Conservation (phyloP, 805 yeast genomes). For the Monosporozyma siamensis region DNA sequence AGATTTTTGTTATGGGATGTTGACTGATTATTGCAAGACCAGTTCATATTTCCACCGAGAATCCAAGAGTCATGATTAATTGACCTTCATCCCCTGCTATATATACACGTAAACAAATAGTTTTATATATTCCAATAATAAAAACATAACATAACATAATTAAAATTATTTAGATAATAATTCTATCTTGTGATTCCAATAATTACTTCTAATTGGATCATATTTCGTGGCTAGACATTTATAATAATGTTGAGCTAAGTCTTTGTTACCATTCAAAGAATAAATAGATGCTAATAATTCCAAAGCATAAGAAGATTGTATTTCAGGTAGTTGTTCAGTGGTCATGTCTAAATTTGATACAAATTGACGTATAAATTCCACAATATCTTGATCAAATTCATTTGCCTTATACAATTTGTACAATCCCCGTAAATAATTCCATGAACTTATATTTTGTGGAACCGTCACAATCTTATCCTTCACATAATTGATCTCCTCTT, state of each 20-base stretch:
- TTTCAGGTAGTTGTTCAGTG: constrained; percentile 15
- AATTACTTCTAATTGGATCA: constrained; percentile 54
- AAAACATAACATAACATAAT: neutral
- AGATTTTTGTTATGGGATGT: constrained; percentile 43
- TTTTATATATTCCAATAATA: neutral
- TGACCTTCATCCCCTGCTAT: neutral
- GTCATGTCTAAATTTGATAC: constrained; percentile 21
- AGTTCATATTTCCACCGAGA: neutral
- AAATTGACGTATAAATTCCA: constrained; percentile 38
- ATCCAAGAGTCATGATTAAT: neutral
- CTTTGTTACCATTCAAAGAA: constrained; percentile 21
- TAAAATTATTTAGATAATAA: neutral
- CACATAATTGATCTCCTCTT: constrained; percentile 46
- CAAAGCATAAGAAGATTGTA: constrained; percentile 51
- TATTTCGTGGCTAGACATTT: constrained; percentile 41
- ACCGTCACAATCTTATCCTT: constrained; percentile 42
- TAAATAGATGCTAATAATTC: constrained; percentile 52
- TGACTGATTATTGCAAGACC: neutral
- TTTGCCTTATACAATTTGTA: constrained; percentile 25
- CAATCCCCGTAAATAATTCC: constrained; percentile 74
- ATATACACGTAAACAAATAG: neutral
- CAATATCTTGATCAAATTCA: constrained; percentile 32
- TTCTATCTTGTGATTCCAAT: constrained; percentile 47
- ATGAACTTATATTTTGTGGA: constrained; percentile 75
- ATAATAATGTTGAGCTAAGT: constrained; percentile 38